These are phyloP conservation scores for Plasmodium adleri DNA, from an alignment of 169 alveolate species.

Conservation along the genomic window DNA sequence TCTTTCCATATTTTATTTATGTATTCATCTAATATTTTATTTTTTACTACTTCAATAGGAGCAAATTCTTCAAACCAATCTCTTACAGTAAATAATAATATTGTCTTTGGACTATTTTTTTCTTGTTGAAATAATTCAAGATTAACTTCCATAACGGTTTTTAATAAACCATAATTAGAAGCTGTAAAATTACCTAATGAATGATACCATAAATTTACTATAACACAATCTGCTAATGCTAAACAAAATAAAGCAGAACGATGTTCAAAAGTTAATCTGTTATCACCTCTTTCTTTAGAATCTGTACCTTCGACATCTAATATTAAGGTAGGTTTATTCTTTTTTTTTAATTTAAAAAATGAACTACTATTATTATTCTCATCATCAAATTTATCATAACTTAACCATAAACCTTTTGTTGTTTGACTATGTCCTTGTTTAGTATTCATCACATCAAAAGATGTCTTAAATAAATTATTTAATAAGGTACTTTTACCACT, in stretches of 20 bases:
- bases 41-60: slow-evolving; percentile 80
- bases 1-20: slow-evolving; percentile 87
- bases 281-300: slow-evolving; percentile 91
- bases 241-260: slow-evolving; percentile 90
- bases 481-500: slow-evolving; percentile 93
- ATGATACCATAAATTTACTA: slow-evolving; percentile 90
- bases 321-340: slow-evolving; percentile 80
- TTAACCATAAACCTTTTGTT: slow-evolving; percentile 93
- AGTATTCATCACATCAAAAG: slow-evolving; percentile 91
- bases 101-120: slow-evolving; percentile 31
- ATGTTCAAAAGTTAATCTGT: slow-evolving; percentile 92
- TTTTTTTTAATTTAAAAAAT: background rate
- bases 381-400: slow-evolving; percentile 77
- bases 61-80: slow-evolving; percentile 88
- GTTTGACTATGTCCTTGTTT: slow-evolving; percentile 92
- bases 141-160: slow-evolving; percentile 91
- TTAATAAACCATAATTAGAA: slow-evolving; percentile 91
- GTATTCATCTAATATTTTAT: slow-evolving; percentile 83
- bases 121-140: slow-evolving; percentile 85
- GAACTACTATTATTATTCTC: background rate
- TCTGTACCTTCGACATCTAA: slow-evolving; percentile 95
- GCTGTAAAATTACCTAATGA: slow-evolving; percentile 91
- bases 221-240: slow-evolving; percentile 92
- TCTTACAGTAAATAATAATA: slow-evolving; percentile 80
- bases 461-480: slow-evolving; percentile 87